Evolutionary conservation across 2,329 filamentous ascomycete species (phyloP), one percentile per base, ranked within the genome.

Genomic region (Penicillium sp.): DNA sequence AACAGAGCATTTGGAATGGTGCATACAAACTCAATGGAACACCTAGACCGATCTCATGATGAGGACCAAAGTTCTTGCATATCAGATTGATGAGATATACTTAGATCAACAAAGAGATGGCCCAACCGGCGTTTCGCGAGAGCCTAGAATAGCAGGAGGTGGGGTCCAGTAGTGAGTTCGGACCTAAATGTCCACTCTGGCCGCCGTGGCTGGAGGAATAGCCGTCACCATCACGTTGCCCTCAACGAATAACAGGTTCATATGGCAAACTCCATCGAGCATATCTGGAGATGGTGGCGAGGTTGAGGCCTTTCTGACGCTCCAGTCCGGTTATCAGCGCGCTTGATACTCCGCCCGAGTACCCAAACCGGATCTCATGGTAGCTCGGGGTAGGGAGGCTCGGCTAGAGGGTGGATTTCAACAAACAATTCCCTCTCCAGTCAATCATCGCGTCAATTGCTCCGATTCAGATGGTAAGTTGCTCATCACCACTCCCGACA

Each of bases 171-270:
- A 50, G 37, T 44, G 42, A 45, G 30, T 30, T 16, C 34, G 27
- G 25, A 45, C 40, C 29, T 16, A 19, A 13, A 33, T 41, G 35
- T 19, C 49, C 36, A 56, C 49, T 47, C 12, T 41, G 30, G 56
- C 49, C 36, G 55, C 49, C 45, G 10, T 41, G 30, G 56, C 35
- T 56, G 53, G 52, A 18, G 42, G 39, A 33, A 36, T 39, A 22
- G 35, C 35, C 9, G 38, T 31, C 11, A 35, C 37, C 48, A 49
- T 47, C 53, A 47, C 9, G 38, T 31, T 9, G 38, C 37, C 48
- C 47, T 47, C 53, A 47, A 46, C 41, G 38, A 54, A 50, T 57
- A 58, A 55, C 22, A 52, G 48, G 52, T 55, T 55, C 54, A 52
- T 28, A 14, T 48, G 3, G 1, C 29, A 22, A 19, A 11, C 12